Evolutionary conservation across 169 alveolate species (phyloP), one percentile per base, ranked within the genome.

Genomic region (Cryptosporidium parvum): DNA sequence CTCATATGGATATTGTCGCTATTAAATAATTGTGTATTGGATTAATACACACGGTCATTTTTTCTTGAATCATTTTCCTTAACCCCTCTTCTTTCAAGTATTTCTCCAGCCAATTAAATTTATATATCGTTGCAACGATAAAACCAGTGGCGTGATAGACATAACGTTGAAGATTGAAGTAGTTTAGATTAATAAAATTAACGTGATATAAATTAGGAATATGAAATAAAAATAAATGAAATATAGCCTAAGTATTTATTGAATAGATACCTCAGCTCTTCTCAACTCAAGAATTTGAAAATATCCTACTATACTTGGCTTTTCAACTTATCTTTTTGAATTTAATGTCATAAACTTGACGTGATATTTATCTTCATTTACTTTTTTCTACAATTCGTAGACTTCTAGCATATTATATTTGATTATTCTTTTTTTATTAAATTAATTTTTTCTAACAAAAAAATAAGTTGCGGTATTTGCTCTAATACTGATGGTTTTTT

Each of bases 51-150:
- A 69, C 51, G 85, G 33, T 70, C 0, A 14, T 51, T 70, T 37
- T n/a, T 67, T 31, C 35, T 31, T 70, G 3, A 70, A 26, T 18
- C 39, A 26, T n/a, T 44, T 37, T 37, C 16, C 16, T 73, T n/a
- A 56, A n/a, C 29, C 86, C 56, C 51, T 6, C 53, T 58, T 33
- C 18, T 23, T 37, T 59, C 69, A 58, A 59, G 26, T 73, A 51
- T 73, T 59, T 45, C 86, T 73, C 86, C 86, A 73, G 72, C 86
- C 86, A 18, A 56, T 29, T 18, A 7, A 56, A 73, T 23, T 53
- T 73, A 73, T n/a, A 51, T 56, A 52, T 73, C 72, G 72, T 73
- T 56, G 21, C 10, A 56, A 56, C 86, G 72, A 73, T 31, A 56
- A 9, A 16, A 53, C 18, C 33, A 33, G 8, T 33, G 44, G 71